A percentile compares a stretch with the other conserved stretches of the same genome.
These are phyloP conservation scores for Irpex sp. DNA, from an alignment of 1,284 basidiomycete species.

Conservation along the genomic window DNA sequence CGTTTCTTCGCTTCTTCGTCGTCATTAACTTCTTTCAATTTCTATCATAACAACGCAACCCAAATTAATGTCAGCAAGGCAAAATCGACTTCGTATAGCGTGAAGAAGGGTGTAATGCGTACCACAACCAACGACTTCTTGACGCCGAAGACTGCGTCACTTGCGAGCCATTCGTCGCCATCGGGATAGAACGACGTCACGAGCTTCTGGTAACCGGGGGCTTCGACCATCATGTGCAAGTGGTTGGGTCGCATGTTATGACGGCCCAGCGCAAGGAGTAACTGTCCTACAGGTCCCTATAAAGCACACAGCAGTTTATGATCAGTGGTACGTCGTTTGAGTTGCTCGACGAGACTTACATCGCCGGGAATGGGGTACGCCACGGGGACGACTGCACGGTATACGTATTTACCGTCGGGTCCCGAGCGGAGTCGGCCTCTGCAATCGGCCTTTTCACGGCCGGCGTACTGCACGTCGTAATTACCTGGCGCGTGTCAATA, in stretches of 20 bases:
- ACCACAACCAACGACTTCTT: conserved; percentile 60
- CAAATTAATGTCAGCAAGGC: conserved; percentile 17
- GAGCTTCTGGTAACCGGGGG: conserved; percentile 69
- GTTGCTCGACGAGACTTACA: conserved; percentile 28
- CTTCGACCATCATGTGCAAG: conserved; percentile 71
- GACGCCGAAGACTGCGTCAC: conserved; percentile 79
- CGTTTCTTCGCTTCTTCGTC: conserved; percentile 51
- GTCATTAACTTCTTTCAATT: conserved; percentile 47
- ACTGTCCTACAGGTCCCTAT: conserved; percentile 69
- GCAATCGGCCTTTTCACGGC: conserved; percentile 67
- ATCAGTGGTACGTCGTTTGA: background rate
- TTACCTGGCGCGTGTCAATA: conserved; percentile 31
- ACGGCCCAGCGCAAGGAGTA: conserved; percentile 57
- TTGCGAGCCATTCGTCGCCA: conserved; percentile 62
- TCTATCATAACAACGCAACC: conserved; percentile 29
- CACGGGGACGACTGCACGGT: conserved; percentile 75
- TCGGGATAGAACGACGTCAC: conserved; percentile 75
- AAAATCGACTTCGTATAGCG: conserved; percentile 6
- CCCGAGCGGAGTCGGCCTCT: conserved; percentile 66
- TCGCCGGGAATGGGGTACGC: conserved; percentile 82
- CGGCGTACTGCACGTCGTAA: conserved; percentile 64
- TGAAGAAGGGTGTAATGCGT: conserved; percentile 27
- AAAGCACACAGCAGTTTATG: background rate
- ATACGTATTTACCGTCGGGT: conserved; percentile 66
- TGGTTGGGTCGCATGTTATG: conserved; percentile 82